Base-by-base conservation (phyloP, 106 monocot genomes). In the Cymbidium sinense region DNA sequence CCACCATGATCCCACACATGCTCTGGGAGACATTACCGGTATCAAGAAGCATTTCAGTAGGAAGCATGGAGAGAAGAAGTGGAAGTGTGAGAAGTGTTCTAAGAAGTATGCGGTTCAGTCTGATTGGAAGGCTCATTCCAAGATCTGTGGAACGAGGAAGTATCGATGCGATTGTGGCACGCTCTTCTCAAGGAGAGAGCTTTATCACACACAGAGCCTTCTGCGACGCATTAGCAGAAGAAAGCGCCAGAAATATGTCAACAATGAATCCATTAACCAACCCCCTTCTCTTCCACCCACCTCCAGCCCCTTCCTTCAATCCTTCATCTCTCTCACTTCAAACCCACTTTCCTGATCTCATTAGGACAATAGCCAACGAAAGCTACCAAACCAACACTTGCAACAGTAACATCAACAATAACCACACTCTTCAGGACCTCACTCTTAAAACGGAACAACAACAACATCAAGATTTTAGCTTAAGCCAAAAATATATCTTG, bases 81-180 rank as follows among this genome's bases (percentile, higher is more conserved):
- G 90, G 90, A 90, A n/a, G n/a, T n/a, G n/a, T n/a, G n/a, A n/a
- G n/a, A n/a, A n/a, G n/a, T n/a, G n/a, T n/a, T n/a, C n/a, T 27
- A 93, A 93, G 86, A 88, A 88, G 72, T 93, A 93, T 27, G 93
- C 93, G 15, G 93, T 93, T 2, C 90, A 91, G 21, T 90, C 90
- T 27, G 93, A 93, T 17, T 93, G 93, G 93, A 93, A 93, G 67
- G 93, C 93, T 4, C 93, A 93, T 47, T 85, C 90, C 64, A 93
- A 93, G 75, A 91, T 91, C 73, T 93, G 93, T 17, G 96, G 96
- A 72, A 96, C 93, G 15, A 79, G 96, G 7, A 93, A 96, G 84
- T 96, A 96, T 82, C 86, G 85, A 39, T 96, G 96, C 77, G 96
- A 96, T 76, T 96, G 96, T 67, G 96, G 96, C 79, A 94, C 96